Evolutionary conservation across 768 basidiomycete species (phyloP).

Genomic region (Pulveroboletus sp.): DNA sequence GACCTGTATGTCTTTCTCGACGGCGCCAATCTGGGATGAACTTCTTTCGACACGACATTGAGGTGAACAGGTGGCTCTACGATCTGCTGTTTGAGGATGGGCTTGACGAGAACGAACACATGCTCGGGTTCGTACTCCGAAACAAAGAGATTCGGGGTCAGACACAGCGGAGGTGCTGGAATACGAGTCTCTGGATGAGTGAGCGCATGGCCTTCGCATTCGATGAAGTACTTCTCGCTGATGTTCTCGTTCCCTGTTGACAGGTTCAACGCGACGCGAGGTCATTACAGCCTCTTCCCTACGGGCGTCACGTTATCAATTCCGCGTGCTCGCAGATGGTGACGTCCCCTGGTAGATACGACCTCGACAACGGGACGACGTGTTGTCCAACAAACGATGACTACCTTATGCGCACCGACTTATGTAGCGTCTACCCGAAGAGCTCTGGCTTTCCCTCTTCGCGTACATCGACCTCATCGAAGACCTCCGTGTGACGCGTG

Average conservation of each 20-base stretch:
- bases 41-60: conserved; percentile 45
- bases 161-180: conserved; percentile 73
- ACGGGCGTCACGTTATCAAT: conserved; percentile 41
- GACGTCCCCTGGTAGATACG: conserved; percentile 40
- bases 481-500: conserved; percentile 40
- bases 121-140: conserved; percentile 53
- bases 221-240: neutral
- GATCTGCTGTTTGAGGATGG: conserved; percentile 44
- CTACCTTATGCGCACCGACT: conserved; percentile 76
- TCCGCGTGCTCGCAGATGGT: too few species aligned
- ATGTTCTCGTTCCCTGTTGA: neutral
- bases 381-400: conserved; percentile 83
- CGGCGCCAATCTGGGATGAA: conserved; percentile 57
- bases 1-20: conserved; percentile 62
- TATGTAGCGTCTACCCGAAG: conserved; percentile 74
- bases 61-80: conserved; percentile 75
- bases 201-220: conserved; percentile 17
- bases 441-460: conserved; percentile 66
- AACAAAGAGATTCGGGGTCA: conserved; percentile 44
- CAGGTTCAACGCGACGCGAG: conserved; percentile 53
- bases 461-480: conserved; percentile 61
- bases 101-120: conserved; percentile 51
- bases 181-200: conserved; percentile 64
- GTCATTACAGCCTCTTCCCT: conserved; percentile 65
- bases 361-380: conserved; percentile 52